phyloP scores from a whole-genome alignment of 1,139 yeast genomes.

The Petasospora rhodanensis region DNA sequence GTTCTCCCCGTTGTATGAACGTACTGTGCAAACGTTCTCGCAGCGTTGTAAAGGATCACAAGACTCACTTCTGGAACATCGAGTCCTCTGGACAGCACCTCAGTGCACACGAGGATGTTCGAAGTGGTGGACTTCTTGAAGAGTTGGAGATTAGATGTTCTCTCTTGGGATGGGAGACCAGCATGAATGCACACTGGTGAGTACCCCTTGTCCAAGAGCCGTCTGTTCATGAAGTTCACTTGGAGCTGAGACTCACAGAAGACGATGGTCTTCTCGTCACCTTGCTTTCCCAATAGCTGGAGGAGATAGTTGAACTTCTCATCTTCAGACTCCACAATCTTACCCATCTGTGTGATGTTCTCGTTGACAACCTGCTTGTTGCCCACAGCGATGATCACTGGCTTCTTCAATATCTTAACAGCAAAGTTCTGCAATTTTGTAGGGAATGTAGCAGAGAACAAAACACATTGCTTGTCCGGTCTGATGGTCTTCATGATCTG shows the following conservation, averaged over 20 bases:
- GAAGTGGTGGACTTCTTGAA: constrained; percentile 54
- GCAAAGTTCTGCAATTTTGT: constrained; percentile 75
- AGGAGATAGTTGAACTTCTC: constrained; percentile 54
- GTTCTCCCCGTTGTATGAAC: constrained; percentile 97
- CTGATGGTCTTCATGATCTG: constrained; percentile 74
- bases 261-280: constrained; percentile 55
- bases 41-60: constrained; percentile 85
- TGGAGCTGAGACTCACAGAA: constrained; percentile 85
- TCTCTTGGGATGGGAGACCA: constrained; percentile 83
- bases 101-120: constrained; percentile 77
- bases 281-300: constrained; percentile 41
- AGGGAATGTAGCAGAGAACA: constrained; percentile 95
- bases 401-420: constrained; percentile 50
- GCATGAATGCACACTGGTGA: constrained; percentile 78
- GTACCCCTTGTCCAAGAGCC: constrained; percentile 53
- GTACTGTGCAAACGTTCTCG: constrained; percentile 90
- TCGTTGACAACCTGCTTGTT: constrained; percentile 80
- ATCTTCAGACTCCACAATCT: constrained; percentile 46
- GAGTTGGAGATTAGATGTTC: constrained; percentile 70
- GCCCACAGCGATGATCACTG: constrained; percentile 79
- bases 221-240: constrained; percentile 67
- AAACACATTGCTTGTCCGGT: constrained; percentile 87
- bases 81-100: constrained; percentile 91
- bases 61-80: constrained; percentile 81
- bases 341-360: constrained; percentile 71